A percentile compares a stretch with the other conserved stretches of the same genome.
These are phyloP conservation scores for Zasmidium angulare DNA, from an alignment of 2,329 filamentous ascomycete species.

Conservation along the genomic window DNA sequence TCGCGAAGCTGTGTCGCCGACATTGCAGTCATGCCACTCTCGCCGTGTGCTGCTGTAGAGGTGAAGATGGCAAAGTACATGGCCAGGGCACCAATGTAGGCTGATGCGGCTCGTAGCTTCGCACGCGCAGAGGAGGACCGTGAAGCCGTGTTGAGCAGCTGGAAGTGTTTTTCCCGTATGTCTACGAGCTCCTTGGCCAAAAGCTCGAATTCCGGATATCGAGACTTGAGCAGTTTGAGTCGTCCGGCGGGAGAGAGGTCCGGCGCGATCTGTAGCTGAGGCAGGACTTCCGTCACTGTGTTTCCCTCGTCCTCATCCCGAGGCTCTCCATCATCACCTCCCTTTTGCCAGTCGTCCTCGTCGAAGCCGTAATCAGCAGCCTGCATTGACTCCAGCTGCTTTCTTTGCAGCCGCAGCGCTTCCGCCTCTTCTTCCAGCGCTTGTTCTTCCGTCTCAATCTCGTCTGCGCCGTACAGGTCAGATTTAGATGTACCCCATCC, in stretches of 20 bases:
- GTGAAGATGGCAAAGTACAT: conserved; percentile 96
- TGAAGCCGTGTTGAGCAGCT: conserved; percentile 16
- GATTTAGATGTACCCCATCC: conserved; percentile 87
- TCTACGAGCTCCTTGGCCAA: conserved; percentile 75
- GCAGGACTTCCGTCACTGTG: conserved; percentile 81
- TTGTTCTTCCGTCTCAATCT: conserved; percentile 67
- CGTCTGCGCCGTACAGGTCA: conserved; percentile 91
- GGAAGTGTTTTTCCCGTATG: conserved; percentile 53
- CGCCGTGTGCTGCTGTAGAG: conserved; percentile 64
- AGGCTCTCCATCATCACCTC: conserved; percentile 45
- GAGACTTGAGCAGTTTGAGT: conserved; percentile 69
- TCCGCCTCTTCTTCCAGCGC: conserved; percentile 91
- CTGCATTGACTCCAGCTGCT: conserved; percentile 83
- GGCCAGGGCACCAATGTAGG: conserved; percentile 81
- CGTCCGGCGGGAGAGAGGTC: conserved; percentile 75
- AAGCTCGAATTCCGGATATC: conserved; percentile 91
- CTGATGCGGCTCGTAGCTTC: conserved; percentile 77
- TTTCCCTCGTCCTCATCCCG: conserved; percentile 44
- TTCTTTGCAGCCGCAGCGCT: conserved; percentile 82
- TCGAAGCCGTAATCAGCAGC: conserved; percentile 94
- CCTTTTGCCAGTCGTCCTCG: conserved; percentile 76
- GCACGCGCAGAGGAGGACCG: conserved; percentile 39
- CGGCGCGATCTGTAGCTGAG: conserved; percentile 76
- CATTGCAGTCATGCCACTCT: conserved; percentile 57
- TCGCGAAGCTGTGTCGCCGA: conserved; percentile 79